Conservation (phyloP, 345 rosid genomes). For the Cardiospermum halicacabum region DNA sequence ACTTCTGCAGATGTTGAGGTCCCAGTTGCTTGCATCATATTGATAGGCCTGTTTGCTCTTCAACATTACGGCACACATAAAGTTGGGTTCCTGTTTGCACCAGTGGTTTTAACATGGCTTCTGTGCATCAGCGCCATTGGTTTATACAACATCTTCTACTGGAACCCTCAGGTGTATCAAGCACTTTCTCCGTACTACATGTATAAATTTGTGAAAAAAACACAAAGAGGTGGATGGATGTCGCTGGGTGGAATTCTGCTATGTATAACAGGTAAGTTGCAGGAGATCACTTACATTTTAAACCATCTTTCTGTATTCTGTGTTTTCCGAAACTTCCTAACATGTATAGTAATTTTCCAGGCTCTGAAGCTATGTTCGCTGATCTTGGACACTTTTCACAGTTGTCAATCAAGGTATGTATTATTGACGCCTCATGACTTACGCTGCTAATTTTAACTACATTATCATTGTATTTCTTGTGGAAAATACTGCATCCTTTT, state of each 20-base stretch:
- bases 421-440: background rate
- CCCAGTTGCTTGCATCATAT: constrained; percentile 72
- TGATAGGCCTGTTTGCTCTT: constrained; percentile 78
- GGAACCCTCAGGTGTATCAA: constrained; percentile 86
- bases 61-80: constrained; percentile 91
- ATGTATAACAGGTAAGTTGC: constrained; percentile 64
- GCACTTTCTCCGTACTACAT: constrained; percentile 84
- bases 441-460: background rate
- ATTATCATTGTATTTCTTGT: background rate
- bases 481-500: too few relatives aligned
- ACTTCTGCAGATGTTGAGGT: constrained; percentile 68
- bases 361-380: constrained; percentile 96
- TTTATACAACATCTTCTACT: constrained; percentile 59
- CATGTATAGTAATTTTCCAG: constrained; percentile 21
- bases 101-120: constrained; percentile 74
- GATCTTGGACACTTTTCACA: constrained; percentile 95
- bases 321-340: background rate
- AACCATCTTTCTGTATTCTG: constrained; percentile 5
- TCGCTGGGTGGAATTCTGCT: constrained; percentile 83
- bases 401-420: constrained; percentile 70
- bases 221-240: constrained; percentile 80
- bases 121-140: constrained; percentile 77
- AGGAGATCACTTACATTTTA: background rate
- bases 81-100: constrained; percentile 88
- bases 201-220: constrained; percentile 71